Evolutionary conservation across 768 basidiomycete genomes (phyloP).

Genomic region (Termitomyces sp.): DNA sequence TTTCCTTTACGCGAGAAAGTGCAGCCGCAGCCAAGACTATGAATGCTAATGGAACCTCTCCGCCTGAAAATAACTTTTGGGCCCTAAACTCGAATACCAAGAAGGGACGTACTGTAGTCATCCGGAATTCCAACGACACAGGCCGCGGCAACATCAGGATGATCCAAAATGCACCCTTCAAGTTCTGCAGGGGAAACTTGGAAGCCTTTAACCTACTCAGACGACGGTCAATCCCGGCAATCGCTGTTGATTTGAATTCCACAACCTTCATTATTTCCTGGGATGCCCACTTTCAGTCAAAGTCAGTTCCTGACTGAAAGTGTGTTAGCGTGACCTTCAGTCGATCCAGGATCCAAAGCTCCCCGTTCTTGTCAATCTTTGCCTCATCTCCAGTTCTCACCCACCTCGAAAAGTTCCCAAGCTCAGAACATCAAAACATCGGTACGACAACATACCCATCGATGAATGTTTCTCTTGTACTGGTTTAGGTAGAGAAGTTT

Average conservation of each 20-base stretch:
- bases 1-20: too few species aligned
- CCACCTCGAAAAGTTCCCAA: conserved; percentile 41
- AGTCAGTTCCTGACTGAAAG: neutral
- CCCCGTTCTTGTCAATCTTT: conserved; percentile 44
- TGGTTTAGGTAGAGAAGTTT: conserved; percentile 18
- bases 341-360: conserved; percentile 59
- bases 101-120: conserved; percentile 46
- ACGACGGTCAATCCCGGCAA: conserved; percentile 17
- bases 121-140: conserved; percentile 67
- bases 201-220: conserved; percentile 57
- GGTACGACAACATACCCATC: conserved; percentile 42
- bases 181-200: conserved; percentile 75
- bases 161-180: conserved; percentile 59
- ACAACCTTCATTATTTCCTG: conserved; percentile 44
- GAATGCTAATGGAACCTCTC: conserved; percentile 68
- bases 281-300: neutral
- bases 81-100: neutral
- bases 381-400: conserved; percentile 67
- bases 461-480: conserved; percentile 64
- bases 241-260: conserved; percentile 15
- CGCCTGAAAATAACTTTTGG: conserved; percentile 27
- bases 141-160: conserved; percentile 52
- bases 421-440: neutral
- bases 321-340: conserved; percentile 41
- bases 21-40: too few species aligned